Base-by-base conservation (phyloP, 306 rosid species). In the Dalbergia oliveri region DNA sequence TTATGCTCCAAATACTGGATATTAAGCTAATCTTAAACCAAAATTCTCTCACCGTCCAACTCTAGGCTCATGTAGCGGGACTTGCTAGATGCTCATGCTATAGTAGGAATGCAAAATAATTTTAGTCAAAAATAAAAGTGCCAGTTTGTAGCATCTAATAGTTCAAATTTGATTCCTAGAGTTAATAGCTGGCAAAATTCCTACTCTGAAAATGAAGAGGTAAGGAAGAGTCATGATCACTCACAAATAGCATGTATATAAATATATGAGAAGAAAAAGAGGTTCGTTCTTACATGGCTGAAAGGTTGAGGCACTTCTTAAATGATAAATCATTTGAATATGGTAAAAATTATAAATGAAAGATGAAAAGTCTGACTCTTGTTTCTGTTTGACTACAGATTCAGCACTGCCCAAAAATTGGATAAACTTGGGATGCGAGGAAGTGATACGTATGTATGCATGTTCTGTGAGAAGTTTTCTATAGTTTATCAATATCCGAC, bases 351-450 rank as follows among this genome's bases (percentile, higher is more conserved):
- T 77, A 56, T n/a, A 71, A 9, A 11, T 16, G 66, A 64, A 45
- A 75, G 47, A 65, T 33, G 54, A 73, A 81, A 68, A 66, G 21
- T 75, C 58, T 73, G 78, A 16, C 72, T 66, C 51, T 66, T 58
- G 56, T 57, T 79, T 70, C 7, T 65, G 67, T 79, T 84, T 77
- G 15, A 18, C 77, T 82, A 86, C 97, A 95, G 99, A 83, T 95
- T 93, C 90, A 89, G 91, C 67, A 95, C 98, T 37, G 97, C 99
- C 31, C 97, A 95, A 82, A 94, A 93, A 82, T 82, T 95, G 76
- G 99, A 95, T 86, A 95, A 95, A 87, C 99, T 95, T 19, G 97
- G 99, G 77, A 95, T 95, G 99, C 95, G 99, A 59, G 99, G 99
- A 83, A 95, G 99, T 88, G 99, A 93, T 88, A 95, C 97, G 97